Conservation (phyloP, 1,284 basidiomycete genomes). For the Athelia psychrophila region DNA sequence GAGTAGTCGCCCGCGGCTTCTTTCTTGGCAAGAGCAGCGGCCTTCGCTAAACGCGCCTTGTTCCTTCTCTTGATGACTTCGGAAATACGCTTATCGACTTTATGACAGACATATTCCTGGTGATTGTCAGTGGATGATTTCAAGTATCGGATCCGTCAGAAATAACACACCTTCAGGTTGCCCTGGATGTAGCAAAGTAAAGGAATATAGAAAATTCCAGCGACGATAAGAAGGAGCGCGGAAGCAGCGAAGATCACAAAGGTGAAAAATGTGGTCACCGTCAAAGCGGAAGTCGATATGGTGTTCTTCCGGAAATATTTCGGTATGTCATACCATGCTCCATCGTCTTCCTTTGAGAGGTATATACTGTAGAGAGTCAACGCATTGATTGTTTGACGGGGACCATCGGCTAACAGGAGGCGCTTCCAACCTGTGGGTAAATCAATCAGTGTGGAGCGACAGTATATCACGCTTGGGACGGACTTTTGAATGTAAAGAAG, state of each 20-base stretch:
- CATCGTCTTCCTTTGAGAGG: constrained; percentile 66
- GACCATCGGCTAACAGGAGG: constrained; percentile 91
- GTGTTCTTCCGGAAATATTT: constrained; percentile 71
- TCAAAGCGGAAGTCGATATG: constrained; percentile 79
- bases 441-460: constrained; percentile 6
- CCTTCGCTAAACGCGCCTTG: constrained; percentile 81
- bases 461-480: too few species aligned
- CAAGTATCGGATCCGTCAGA: too few species aligned
- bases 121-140: too few species aligned
- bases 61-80: constrained; percentile 92
- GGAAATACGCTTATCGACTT: constrained; percentile 97
- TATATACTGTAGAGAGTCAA: constrained; percentile 92
- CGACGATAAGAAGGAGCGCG: constrained; percentile 77
- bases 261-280: constrained; percentile 89
- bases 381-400: constrained; percentile 95
- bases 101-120: constrained; percentile 97
- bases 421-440: constrained; percentile 93
- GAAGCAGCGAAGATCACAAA: constrained; percentile 86
- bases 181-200: constrained; percentile 94
- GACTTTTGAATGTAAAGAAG: constrained; percentile 99
- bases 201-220: constrained; percentile 89
- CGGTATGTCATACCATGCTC: constrained; percentile 62
- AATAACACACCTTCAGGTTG: constrained; percentile 73
- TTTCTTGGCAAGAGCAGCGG: constrained; percentile 83
- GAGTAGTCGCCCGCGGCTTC: constrained; percentile 89